Conservation (phyloP, 2,329 filamentous ascomycete genomes). For the Lasiodiplodia sp. region DNA sequence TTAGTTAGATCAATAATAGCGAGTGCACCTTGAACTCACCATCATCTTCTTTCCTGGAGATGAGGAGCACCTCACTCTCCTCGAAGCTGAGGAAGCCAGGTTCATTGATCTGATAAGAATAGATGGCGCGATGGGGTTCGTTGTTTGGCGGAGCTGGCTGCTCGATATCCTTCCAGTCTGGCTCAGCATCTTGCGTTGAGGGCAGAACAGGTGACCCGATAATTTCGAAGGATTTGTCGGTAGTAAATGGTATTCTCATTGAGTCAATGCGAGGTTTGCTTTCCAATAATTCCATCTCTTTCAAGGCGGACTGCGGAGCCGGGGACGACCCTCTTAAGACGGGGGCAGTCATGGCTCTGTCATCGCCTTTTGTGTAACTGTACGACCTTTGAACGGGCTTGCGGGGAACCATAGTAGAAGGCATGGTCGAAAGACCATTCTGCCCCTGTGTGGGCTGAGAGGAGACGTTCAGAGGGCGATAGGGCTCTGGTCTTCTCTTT, state of each 20-base stretch:
- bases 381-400: background rate
- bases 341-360: background rate
- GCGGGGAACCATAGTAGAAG: background rate
- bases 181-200: background rate
- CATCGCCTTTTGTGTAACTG: slow-evolving; percentile 2
- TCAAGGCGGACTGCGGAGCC: background rate
- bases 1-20: background rate
- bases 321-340: background rate
- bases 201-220: too few species aligned
- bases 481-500: background rate
- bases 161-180: background rate
- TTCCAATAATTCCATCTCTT: background rate
- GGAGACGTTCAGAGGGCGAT: background rate
- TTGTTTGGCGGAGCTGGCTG: background rate
- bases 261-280: background rate
- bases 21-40: background rate
- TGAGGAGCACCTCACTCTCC: background rate
- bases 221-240: background rate
- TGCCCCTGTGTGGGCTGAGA: background rate
- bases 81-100: background rate
- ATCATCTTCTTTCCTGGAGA: background rate
- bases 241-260: background rate
- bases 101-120: background rate
- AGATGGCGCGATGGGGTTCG: background rate
- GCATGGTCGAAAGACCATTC: background rate